phyloP scores from a whole-genome alignment of 2,329 filamentous ascomycete genomes.

The Pseudofabraea citricarpa region DNA sequence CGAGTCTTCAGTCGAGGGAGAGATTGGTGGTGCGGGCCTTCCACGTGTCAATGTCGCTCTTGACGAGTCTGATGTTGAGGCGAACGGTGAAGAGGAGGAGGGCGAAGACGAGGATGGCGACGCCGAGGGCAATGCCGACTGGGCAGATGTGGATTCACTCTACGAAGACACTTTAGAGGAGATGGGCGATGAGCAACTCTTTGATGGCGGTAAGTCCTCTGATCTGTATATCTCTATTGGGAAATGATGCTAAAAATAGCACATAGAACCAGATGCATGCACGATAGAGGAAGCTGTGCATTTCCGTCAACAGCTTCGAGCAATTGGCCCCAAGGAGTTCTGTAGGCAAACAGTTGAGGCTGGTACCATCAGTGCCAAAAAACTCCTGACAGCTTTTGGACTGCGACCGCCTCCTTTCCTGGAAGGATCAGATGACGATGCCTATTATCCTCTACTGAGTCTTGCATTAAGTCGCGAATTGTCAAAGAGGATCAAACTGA shows the following conservation, averaged over 20 bases:
- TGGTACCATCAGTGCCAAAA: conserved; percentile 70
- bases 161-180: conserved; percentile 42
- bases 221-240: conserved; percentile 6
- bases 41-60: conserved; percentile 13
- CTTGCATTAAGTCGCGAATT: conserved; percentile 77
- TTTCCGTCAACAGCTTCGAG: conserved; percentile 67
- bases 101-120: conserved; percentile 15
- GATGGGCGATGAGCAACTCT: conserved; percentile 40
- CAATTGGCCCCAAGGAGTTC: conserved; percentile 74
- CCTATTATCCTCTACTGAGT: conserved; percentile 70
- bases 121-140: too few relatives aligned
- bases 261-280: conserved; percentile 35
- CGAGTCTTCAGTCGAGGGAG: background rate
- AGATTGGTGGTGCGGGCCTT: conserved; percentile 4
- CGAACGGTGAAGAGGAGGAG: conserved; percentile 10
- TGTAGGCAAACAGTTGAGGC: conserved; percentile 66
- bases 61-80: conserved; percentile 7
- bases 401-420: conserved; percentile 71
- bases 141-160: conserved; percentile 37
- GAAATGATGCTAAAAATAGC: conserved; percentile 17
- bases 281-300: conserved; percentile 63
- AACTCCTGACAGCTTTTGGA: conserved; percentile 81
- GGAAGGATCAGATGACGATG: conserved; percentile 66
- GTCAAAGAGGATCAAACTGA: conserved; percentile 73
- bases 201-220: conserved; percentile 32